Evolutionary conservation across 169 alveolate genomes (phyloP).

Genomic region (Plasmodium falciparum): DNA sequence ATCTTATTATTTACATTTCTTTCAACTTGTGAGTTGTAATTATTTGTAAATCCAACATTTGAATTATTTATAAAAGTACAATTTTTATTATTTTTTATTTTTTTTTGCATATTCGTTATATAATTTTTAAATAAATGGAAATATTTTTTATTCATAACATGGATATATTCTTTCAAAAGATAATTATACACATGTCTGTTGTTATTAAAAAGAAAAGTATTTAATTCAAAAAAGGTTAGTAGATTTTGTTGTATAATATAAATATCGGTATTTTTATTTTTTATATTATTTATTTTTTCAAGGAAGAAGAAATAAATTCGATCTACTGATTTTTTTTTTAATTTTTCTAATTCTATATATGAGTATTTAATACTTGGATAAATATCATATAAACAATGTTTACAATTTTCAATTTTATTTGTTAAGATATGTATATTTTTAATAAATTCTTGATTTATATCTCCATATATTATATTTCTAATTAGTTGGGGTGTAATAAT

Average conservation of each 20-base stretch:
- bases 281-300: slow-evolving; percentile 69
- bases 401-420: slow-evolving; percentile 78
- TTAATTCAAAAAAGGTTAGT: slow-evolving; percentile 7
- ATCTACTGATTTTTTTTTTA: slow-evolving; percentile 43
- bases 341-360: slow-evolving; percentile 35
- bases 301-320: slow-evolving; percentile 21
- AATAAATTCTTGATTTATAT: slow-evolving; percentile 76
- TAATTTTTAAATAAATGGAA: slow-evolving; percentile 24
- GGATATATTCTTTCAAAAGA: slow-evolving; percentile 30
- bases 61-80: neutral
- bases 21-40: neutral
- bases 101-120: slow-evolving; percentile 6
- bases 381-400: slow-evolving; percentile 72
- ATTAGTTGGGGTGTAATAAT: slow-evolving; percentile 80
- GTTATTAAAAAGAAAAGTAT: slow-evolving; percentile 38
- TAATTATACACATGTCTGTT: slow-evolving; percentile 20
- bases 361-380: slow-evolving; percentile 82
- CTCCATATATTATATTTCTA: slow-evolving; percentile 77
- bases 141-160: slow-evolving; percentile 38
- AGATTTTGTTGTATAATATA: slow-evolving; percentile 77
- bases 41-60: neutral
- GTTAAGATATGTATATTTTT: slow-evolving; percentile 58
- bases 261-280: slow-evolving; percentile 78
- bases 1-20: neutral
- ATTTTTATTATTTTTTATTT: neutral